Evolutionary conservation across 2,329 filamentous ascomycete genomes (phyloP), one percentile per base, ranked within the genome.

Genomic region (Claviceps humidiphila): DNA sequence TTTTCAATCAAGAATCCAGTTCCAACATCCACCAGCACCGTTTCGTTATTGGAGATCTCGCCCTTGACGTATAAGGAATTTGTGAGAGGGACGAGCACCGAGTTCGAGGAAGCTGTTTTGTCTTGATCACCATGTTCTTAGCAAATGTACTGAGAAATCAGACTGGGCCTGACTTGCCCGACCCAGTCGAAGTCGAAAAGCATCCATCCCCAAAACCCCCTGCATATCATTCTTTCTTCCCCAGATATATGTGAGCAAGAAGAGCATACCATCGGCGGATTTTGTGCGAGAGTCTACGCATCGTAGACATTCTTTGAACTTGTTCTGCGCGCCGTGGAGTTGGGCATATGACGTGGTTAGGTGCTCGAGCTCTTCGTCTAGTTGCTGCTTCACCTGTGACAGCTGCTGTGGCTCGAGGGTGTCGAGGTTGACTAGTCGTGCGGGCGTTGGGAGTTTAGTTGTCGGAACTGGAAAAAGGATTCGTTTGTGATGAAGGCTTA

Each of bases 1-100:
- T 98, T 98, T 71, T 97, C 90, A 51, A 97, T 84, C 63, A 89
- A 90, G 66, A 94, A 97, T 0, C 91, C 91, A 1, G 91, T 97
- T 20, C 91, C 91, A 20, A 96, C 82, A 67, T 97, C 91, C 42
- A 97, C 89, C 54, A 97, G 75, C 6, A 95, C 89, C 55, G 82
- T 83, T 53, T 87, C 79, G 1, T 84, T 77, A 66, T 84, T 80
- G 46, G 85, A 77, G 42, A 97, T 74, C 41, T 78, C 83, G 37
- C 91, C 94, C 26, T 86, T 85, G 16, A 98, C 91, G 69, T 98
- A 98, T 34, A 98, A 78, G 1, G 90, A 96, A 61, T 87, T 93
- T 13, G 93, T 98, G 56, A 98, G 71, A 0, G 94, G 93, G n/a
- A 98, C 89, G 20, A 98, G 79, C 47, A 97, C 85, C 7, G 69